Base-by-base conservation (phyloP, 2,329 filamentous ascomycete genomes). In the Phoma herbarum region DNA sequence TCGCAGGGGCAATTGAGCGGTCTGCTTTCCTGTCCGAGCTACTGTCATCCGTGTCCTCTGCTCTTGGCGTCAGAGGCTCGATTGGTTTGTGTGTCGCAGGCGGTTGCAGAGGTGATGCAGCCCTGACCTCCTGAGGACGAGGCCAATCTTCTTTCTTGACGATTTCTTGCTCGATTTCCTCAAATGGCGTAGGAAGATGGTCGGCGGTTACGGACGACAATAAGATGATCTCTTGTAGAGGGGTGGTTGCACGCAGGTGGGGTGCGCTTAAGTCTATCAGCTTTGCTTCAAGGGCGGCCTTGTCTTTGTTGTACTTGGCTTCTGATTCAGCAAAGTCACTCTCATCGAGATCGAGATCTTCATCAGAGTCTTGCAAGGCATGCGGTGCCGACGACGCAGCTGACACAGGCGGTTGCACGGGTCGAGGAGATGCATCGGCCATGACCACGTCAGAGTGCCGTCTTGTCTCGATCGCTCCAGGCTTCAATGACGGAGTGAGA, bases 291-390 rank as follows among this genome's bases (percentile, higher is more conserved):
- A 83, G 71, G 47, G 75, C 71, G 12, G 80, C 71, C 62, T 80
- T 81, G 57, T 81, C 76, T 10, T 77, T 72, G 42, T 80, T 79
- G 60, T 81, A 82, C 47, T 80, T 82, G 5, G 77, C 78, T 66
- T 82, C 79, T 20, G 78, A 77, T 29, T 80, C 75, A 9, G 79
- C 79, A 51, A 80, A 78, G 52, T 82, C 77, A 31, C 72, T 79
- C 57, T 83, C 80, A 31, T 79, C 78, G 11, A 80, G 71, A 61
- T 82, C 80, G 51, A 81, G 71, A 47, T 80, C 80, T 49, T 83
- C 81, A 20, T 83, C 81, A 22, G 80, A 81, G 49, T 79, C 80
- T 53, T 73, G 70, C 23, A 76, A 54, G 6, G 63, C 69, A 52
- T 75, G 68, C 6, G 72, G 72, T 3, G 68, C 73, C 22, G 73